A percentile compares a stretch with the other conserved stretches of the same genome.
Conservation (phyloP, 2,329 filamentous ascomycete genomes). For the Stromatinia cepivora region DNA sequence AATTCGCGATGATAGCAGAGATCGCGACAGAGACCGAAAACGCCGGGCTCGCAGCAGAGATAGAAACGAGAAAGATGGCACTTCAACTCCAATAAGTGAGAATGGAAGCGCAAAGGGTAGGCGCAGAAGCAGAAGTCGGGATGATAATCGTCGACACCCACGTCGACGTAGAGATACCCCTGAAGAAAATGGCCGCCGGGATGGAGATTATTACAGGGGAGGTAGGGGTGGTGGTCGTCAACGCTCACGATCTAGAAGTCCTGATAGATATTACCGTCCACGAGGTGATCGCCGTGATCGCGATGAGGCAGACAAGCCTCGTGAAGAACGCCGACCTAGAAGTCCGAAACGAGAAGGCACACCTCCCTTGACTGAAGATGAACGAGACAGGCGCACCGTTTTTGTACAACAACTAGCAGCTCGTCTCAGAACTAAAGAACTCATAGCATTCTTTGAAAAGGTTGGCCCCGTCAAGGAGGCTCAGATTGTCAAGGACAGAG, state of each 20-base stretch:
- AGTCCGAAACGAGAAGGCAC: slow-evolving; percentile 52
- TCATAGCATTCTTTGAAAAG: slow-evolving; percentile 94
- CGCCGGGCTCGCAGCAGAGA: slow-evolving; percentile 31
- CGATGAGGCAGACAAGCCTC: slow-evolving; percentile 52
- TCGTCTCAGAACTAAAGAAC: slow-evolving; percentile 84
- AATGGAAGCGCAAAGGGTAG: slow-evolving; percentile 74
- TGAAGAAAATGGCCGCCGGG: slow-evolving; percentile 48
- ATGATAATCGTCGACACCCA: slow-evolving; percentile 72
- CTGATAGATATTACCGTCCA: slow-evolving; percentile 57
- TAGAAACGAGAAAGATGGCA: slow-evolving; percentile 52
- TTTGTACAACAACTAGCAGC: slow-evolving; percentile 98
- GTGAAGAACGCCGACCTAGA: slow-evolving; percentile 47
- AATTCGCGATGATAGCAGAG: slow-evolving; percentile 54
- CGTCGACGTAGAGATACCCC: slow-evolving; percentile 64
- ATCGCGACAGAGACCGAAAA: slow-evolving; percentile 57
- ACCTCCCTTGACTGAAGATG: slow-evolving; percentile 85
- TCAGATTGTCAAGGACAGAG: slow-evolving; percentile 96
- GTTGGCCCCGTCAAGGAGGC: slow-evolving; percentile 94
- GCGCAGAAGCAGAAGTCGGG: slow-evolving; percentile 76
- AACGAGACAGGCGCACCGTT: slow-evolving; percentile 93
- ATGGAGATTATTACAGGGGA: slow-evolving; percentile 71
- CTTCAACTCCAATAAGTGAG: slow-evolving; percentile 66
- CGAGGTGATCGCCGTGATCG: slow-evolving; percentile 51
- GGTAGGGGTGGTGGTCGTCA: slow-evolving; percentile 51
- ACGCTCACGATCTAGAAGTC: slow-evolving; percentile 72